Percentiles rank a stretch among this genome's conserved stretches.
phyloP scores from a whole-genome alignment of 2,329 filamentous ascomycete species.

The Aspergillus chevalieri region DNA sequence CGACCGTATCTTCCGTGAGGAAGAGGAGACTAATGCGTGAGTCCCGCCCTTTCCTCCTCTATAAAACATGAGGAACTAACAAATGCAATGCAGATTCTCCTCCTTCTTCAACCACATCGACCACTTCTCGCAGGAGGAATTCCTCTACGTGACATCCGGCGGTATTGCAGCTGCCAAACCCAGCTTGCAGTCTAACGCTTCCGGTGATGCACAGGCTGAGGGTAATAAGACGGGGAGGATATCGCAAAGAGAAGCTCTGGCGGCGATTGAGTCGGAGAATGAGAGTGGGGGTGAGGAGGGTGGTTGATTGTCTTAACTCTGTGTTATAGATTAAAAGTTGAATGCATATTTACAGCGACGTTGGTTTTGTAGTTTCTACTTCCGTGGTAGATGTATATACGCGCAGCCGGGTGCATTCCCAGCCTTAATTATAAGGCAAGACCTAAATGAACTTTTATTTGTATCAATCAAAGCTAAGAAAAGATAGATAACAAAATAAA shows the following conservation, averaged over 20 bases:
- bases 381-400: no score
- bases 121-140: conserved; percentile 64
- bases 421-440: no score
- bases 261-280: conserved; percentile 29
- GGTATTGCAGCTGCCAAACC: conserved; percentile 57
- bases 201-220: not conserved
- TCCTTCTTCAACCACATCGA: conserved; percentile 75
- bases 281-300: conserved; percentile 21
- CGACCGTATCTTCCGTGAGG: conserved; percentile 79
- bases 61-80: conserved; percentile 3
- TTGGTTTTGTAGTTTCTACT: no score
- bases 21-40: conserved; percentile 81
- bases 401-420: no score
- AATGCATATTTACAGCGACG: conserved; percentile 4
- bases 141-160: conserved; percentile 67
- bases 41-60: conserved; percentile 31
- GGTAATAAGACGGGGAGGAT: conserved; percentile 10
- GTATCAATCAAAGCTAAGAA: not conserved
- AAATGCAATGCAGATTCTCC: conserved; percentile 53
- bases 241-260: conserved; percentile 25
- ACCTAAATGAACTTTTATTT: no score
- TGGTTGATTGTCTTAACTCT: not conserved
- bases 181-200: conserved; percentile 2
- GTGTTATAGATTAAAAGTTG: not conserved
- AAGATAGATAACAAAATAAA: not conserved